Percentiles rank a stretch among this genome's conserved stretches.
phyloP scores from a whole-genome alignment of 1,139 yeast genomes.

The Blastobotrys capitulatus region DNA sequence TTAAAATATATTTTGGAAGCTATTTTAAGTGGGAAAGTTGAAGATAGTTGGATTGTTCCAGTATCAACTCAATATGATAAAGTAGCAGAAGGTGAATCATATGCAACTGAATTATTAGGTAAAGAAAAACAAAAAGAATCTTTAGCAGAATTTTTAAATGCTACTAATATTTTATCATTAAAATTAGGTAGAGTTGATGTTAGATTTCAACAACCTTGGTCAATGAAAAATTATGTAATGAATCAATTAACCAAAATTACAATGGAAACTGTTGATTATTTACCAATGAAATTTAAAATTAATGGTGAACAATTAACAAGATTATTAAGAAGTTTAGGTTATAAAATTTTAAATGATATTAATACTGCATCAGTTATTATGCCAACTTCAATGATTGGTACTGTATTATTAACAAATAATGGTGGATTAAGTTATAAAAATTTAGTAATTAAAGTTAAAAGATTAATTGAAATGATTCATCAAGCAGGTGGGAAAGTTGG shows the following conservation, averaged over 20 bases:
- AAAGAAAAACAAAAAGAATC: slow-evolving; percentile 47
- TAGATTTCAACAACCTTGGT: slow-evolving; percentile 40
- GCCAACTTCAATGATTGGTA: slow-evolving; percentile 42
- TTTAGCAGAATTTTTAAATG: slow-evolving; percentile 33
- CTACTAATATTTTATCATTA: slow-evolving; percentile 34
- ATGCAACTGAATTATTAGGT: slow-evolving; percentile 56
- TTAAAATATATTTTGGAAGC: slow-evolving; percentile 49
- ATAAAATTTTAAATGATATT: slow-evolving; percentile 37
- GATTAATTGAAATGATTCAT: slow-evolving; percentile 34
- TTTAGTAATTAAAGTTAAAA: slow-evolving; percentile 32
- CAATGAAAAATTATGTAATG: slow-evolving; percentile 32
- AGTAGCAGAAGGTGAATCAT: slow-evolving; percentile 61
- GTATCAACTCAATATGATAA: slow-evolving; percentile 59
- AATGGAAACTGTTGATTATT: slow-evolving; percentile 3
- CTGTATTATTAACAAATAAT: slow-evolving; percentile 37
- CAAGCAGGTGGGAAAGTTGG: slow-evolving; percentile 39
- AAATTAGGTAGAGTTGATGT: slow-evolving; percentile 40
- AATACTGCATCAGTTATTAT: slow-evolving; percentile 39
- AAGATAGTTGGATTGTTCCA: slow-evolving; percentile 50
- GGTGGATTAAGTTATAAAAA: slow-evolving; percentile 36
- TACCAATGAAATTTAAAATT: slow-evolving; percentile 8
- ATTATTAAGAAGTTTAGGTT: slow-evolving; percentile 37
- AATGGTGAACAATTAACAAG: slow-evolving; percentile 23
- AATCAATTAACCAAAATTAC: slow-evolving; percentile 26
- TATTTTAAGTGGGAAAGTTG: slow-evolving; percentile 40